A percentile compares a stretch with the other conserved stretches of the same genome.
phyloP scores from a whole-genome alignment of 192 early-diverging fungal genomes.

The Rhizophlyctis rosea region DNA sequence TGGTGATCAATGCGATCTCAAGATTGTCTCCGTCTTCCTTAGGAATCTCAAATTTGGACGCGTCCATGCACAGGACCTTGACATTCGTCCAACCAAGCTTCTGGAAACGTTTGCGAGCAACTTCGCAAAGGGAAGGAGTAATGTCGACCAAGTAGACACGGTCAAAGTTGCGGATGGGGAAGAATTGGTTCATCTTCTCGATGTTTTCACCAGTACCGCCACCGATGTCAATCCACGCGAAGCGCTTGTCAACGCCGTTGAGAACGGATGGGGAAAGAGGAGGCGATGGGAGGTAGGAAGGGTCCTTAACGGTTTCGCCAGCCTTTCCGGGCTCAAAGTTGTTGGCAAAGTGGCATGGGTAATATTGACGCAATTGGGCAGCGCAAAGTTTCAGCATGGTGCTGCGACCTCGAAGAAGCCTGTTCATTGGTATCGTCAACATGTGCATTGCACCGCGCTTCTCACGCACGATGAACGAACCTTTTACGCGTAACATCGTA shows the following conservation, averaged over 20 bases:
- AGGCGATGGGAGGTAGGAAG: neutral
- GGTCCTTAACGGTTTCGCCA: conserved; percentile 34
- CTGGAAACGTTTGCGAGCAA: conserved; percentile 73
- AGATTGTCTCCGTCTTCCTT: conserved; percentile 53
- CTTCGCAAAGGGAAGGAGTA: conserved; percentile 73
- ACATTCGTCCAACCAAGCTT: conserved; percentile 78
- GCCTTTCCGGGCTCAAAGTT: conserved; percentile 32
- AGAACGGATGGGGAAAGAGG: neutral
- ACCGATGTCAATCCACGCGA: conserved; percentile 54
- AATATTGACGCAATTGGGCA: conserved; percentile 63
- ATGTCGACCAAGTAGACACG: conserved; percentile 79
- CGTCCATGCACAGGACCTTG: conserved; percentile 75
- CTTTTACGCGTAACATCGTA: conserved; percentile 73
- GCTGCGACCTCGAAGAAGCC: conserved; percentile 68
- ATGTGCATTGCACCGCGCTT: neutral
- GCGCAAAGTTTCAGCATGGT: conserved; percentile 82
- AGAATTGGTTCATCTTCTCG: conserved; percentile 66
- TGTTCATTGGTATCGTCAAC: neutral
- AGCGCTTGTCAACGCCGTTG: conserved; percentile 30
- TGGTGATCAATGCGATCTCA: conserved; percentile 73
- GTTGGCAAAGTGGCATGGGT: conserved; percentile 39
- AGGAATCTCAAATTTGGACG: conserved; percentile 64
- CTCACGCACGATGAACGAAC: neutral
- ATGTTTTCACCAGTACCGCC: conserved; percentile 56
- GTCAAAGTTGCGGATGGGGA: conserved; percentile 73